Evolutionary conservation across 352 stramenopile genomes (phyloP), one percentile per base, ranked within the genome.

Genomic region (Globisporangium iwayamae): DNA sequence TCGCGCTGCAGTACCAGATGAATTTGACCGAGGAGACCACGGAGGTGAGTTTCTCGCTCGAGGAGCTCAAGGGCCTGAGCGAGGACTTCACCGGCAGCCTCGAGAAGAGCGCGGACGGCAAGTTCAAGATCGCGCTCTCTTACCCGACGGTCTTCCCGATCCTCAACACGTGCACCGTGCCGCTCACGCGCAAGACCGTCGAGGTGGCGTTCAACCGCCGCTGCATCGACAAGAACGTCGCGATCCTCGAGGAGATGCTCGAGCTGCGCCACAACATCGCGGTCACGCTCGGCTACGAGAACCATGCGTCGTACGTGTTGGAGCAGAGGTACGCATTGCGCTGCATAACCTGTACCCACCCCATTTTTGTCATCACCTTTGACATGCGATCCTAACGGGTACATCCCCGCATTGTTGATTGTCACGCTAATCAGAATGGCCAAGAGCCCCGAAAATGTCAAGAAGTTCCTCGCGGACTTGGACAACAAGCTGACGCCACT

Each of bases 141-240:
- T 96, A 96, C 76, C 87, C 89, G 50, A 94, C 90, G 1, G 87
- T 96, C 39, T 96, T 96, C 65, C 86, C 89, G 14, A 95, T 97
- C 60, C 79, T 94, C 43, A 89, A 90, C 63, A 94, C 78, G 36
- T 96, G 90, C 73, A 85, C 79, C 3, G 85, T 97, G 4, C 76
- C 85, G 56, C 80, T 82, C 25, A 97, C 90, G 46, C 87, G 90
- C 34, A 89, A 91, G 63, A 71, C 78, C 34, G 88, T 97, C 1
- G 75, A 86, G 38, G 81, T 87, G 10, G 87, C 85, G 20, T 89
- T 94, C 65, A 92, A 96, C 63, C 79, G 85, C 59, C 81, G 83
- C 39, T 96, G 89, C 70, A 85, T 93, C 57, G 84, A 91, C 62
- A 83, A 71, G 39, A 96, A 96, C 60, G 75, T 90, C 32, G 76